phyloP scores from a whole-genome alignment of 306 rosid genomes.

The Corylus americana region DNA sequence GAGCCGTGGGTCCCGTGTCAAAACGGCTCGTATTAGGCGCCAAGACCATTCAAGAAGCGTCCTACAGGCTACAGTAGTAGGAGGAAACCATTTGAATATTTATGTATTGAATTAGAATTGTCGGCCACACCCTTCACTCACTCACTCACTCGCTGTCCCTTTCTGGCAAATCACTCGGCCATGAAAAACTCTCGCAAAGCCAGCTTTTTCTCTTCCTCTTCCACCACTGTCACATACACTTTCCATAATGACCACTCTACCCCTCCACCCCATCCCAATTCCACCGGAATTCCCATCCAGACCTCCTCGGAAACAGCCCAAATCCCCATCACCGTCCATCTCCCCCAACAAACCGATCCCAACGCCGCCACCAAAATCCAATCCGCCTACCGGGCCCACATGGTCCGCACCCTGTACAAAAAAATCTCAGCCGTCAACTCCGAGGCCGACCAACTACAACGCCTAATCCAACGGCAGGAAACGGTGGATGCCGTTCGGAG shows the following conservation, averaged over 20 bases:
- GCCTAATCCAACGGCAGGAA: conserved; percentile 81
- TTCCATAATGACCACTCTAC: conserved; percentile 50
- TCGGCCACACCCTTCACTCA: background rate
- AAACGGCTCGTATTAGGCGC: conserved; percentile 33
- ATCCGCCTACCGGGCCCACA: conserved; percentile 69
- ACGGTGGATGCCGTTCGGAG: conserved; percentile 85
- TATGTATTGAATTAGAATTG: too few species aligned
- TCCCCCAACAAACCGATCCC: conserved; percentile 28
- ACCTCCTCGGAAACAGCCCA: conserved; percentile 27
- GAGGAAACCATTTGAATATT: background rate
- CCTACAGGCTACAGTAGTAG: background rate
- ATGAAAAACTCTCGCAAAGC: conserved; percentile 47
- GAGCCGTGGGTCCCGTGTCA: conserved; percentile 12
- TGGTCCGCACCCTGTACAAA: conserved; percentile 60
- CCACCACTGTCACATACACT: conserved; percentile 48
- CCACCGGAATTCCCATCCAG: conserved; percentile 42
- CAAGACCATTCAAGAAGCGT: conserved; percentile 38
- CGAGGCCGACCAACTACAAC: conserved; percentile 61
- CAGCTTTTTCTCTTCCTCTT: conserved; percentile 30
- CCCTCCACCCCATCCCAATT: conserved; percentile 37
- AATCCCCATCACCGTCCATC: conserved; percentile 28
- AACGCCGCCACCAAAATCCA: conserved; percentile 67
- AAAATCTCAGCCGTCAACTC: conserved; percentile 54
- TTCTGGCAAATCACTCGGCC: conserved; percentile 3
- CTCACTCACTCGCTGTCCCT: too few species aligned